Evolutionary conservation across 2,329 filamentous ascomycete genomes (phyloP), one percentile per base, ranked within the genome.

Genomic region (Podosphaera fusca): DNA sequence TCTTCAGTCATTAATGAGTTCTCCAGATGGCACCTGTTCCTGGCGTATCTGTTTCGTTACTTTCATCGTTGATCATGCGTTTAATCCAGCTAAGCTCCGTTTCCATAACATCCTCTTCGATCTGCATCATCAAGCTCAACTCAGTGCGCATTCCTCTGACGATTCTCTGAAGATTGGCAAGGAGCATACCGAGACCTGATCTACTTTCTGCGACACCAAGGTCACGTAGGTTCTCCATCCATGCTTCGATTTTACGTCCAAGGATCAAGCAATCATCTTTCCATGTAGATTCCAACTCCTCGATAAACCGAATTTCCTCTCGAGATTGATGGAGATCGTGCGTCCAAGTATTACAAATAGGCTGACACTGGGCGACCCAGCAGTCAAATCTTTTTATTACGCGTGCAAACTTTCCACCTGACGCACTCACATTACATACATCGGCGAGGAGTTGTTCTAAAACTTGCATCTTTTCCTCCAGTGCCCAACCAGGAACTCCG

Each of bases 111-210:
- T 79, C 78, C 52, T 69, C 69, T 68, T 82, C 79, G 57, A 85
- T 76, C 63, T 74, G 72, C 57, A 73, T 73, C 81, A 85, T 84
- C 59, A 75, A 59, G n/a, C 67, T 67, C 60, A 85, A 68, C 69
- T 84, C 81, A n/a, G 70, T 70, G 50, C 81, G 67, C 80, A 84
- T 84, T 40, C 74, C 77, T 53, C 69, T 64, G 10, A 82, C 72
- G 50, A 84, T 66, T 14, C 63, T 64, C 30, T 70, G 66, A 57
- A 74, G 77, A 2, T 70, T 73, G 5, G 66, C 67, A 45, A 83
- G 65, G 61, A 80, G 72, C 34, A 69, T 66, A 30, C 64, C 69
- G 57, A 82, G 63, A 58, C 72, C 76, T 35, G 69, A 67, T 55
- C 68, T 59, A 5, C 38, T 59, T 57, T 59, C 62, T 55, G 55